Percentiles rank a stretch among this genome's conserved stretches.
Evolutionary conservation across 768 basidiomycete genomes (phyloP).

Genomic region (Leccinum boreale): DNA sequence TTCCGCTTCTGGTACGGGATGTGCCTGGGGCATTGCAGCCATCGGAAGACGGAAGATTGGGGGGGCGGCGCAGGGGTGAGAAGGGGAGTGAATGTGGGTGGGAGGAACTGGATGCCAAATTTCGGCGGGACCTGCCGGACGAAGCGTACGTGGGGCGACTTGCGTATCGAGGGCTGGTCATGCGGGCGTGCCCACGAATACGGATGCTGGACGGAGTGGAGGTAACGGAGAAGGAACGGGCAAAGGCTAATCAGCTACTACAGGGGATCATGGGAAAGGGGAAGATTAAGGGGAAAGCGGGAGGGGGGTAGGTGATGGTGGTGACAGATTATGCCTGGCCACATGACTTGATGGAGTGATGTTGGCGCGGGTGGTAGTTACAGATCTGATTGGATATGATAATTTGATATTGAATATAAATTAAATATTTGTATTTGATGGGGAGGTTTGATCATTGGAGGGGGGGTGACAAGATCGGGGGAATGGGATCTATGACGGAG

Average conservation of each 20-base stretch:
- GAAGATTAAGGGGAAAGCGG: constrained; percentile 31
- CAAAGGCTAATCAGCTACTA: constrained; percentile 73
- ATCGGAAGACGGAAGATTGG: constrained; percentile 37
- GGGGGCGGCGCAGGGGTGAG: constrained; percentile 28
- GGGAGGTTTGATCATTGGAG: neutral
- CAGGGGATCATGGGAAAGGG: constrained; percentile 47
- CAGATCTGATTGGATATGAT: constrained; percentile 13
- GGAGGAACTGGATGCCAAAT: constrained; percentile 79
- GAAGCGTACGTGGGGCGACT: constrained; percentile 82
- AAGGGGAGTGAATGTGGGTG: constrained; percentile 43
- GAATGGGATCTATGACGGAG: constrained; percentile 15
- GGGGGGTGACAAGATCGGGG: neutral
- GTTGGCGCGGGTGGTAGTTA: neutral
- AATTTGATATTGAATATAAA: constrained; percentile 7
- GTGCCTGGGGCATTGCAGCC: constrained; percentile 66
- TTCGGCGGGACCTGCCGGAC: constrained; percentile 88
- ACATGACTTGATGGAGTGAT: constrained; percentile 23
- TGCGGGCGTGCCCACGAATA: constrained; percentile 67
- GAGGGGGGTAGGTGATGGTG: constrained; percentile 9
- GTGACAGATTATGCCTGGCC: constrained; percentile 32
- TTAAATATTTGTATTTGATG: constrained; percentile 3
- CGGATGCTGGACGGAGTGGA: constrained; percentile 82
- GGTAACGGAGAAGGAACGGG: constrained; percentile 79
- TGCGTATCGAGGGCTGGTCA: constrained; percentile 85
- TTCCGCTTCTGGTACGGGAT: constrained; percentile 77